Evolutionary conservation across 305 asterid genomes (phyloP).

Genomic region (Rubia balearica): DNA sequence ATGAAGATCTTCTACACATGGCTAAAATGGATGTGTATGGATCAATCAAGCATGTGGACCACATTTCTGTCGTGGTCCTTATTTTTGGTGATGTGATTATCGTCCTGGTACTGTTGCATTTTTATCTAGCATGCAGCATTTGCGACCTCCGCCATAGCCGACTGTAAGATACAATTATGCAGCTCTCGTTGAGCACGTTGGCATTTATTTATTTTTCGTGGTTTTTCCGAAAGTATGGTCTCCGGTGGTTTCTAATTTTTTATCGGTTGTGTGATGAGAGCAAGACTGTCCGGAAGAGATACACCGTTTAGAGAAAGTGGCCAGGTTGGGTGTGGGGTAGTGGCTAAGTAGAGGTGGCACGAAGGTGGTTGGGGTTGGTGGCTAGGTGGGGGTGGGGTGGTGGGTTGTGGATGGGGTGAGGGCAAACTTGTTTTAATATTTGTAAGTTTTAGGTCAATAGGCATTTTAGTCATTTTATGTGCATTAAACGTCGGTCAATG

Average conservation of each 20-base stretch:
- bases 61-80: slow-evolving; percentile 67
- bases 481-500: too few species aligned
- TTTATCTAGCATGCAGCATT: slow-evolving; percentile 47
- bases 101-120: slow-evolving; percentile 75
- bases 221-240: slow-evolving; percentile 55
- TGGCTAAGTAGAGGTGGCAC: too few species aligned
- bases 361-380: too few species aligned
- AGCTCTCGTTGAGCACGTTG: slow-evolving; percentile 68
- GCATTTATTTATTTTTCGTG: slow-evolving; percentile 66
- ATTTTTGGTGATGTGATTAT: slow-evolving; percentile 45
- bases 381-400: too few species aligned
- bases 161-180: slow-evolving; percentile 70
- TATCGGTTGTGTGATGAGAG: slow-evolving; percentile 82
- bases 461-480: too few species aligned
- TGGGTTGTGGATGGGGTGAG: too few species aligned
- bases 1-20: slow-evolving; percentile 65
- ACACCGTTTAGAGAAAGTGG: slow-evolving; percentile 59
- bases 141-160: slow-evolving; percentile 66
- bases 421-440: too few species aligned
- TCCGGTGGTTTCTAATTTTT: slow-evolving; percentile 68
- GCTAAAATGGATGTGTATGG: slow-evolving; percentile 86
- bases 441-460: too few species aligned
- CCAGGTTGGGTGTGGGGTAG: too few species aligned
- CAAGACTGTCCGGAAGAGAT: slow-evolving; percentile 69
- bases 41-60: slow-evolving; percentile 57